A percentile compares a stretch with the other conserved stretches of the same genome.
phyloP scores from a whole-genome alignment of 2,329 filamentous ascomycete species.

The Colletotrichum scovillei region DNA sequence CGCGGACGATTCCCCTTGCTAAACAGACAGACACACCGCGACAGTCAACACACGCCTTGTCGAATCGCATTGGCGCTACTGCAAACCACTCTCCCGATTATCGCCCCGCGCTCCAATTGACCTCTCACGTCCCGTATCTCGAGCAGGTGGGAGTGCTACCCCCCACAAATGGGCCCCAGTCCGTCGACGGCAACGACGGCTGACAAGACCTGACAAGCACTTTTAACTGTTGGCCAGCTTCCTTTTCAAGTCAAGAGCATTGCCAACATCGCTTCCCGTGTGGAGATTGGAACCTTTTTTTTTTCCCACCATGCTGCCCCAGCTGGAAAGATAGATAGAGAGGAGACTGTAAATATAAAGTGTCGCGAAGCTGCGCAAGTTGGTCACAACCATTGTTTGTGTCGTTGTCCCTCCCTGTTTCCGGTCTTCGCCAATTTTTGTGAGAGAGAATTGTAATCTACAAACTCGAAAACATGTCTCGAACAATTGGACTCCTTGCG shows the following conservation, averaged over 20 bases:
- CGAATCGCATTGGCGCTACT: constrained; percentile 25
- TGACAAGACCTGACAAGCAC: constrained; percentile 17
- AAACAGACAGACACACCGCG: not conserved
- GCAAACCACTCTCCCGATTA: constrained; percentile 20
- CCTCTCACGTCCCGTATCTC: constrained; percentile 40
- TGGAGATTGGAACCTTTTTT: constrained; percentile 12
- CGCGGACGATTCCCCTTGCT: constrained; percentile 1
- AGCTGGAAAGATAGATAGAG: constrained; percentile 17
- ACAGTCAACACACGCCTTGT: not conserved
- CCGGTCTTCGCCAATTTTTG: not conserved
- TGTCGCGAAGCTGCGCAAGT: not conserved
- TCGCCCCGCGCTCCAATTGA: constrained; percentile 35
- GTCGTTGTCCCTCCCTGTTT: not conserved
- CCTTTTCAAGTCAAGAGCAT: constrained; percentile 35
- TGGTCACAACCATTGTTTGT: not conserved
- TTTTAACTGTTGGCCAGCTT: constrained; percentile 34
- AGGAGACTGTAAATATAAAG: constrained; percentile 9
- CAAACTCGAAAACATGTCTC: constrained; percentile 36
- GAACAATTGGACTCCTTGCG: constrained; percentile 38
- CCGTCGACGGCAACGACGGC: constrained; percentile 12
- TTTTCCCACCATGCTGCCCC: not conserved
- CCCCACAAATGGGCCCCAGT: constrained; percentile 18
- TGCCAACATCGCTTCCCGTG: constrained; percentile 27
- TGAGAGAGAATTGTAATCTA: not conserved
- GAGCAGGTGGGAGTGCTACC: constrained; percentile 39